These are phyloP conservation scores for Geotrichum aggregatum DNA, from an alignment of 1,139 yeast genomes.

Conservation along the genomic window DNA sequence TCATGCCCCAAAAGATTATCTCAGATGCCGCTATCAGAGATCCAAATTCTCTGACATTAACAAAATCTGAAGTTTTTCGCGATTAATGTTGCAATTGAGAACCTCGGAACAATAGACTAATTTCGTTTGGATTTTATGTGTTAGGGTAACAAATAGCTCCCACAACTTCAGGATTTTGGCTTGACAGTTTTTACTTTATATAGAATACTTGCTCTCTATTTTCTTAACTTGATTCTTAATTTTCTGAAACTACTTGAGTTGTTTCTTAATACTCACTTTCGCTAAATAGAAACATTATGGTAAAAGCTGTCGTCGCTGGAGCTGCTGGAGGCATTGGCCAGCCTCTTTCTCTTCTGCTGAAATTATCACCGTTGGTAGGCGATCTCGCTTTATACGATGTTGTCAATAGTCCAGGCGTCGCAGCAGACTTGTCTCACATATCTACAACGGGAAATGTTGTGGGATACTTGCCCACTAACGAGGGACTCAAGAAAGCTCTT, in stretches of 20 bases:
- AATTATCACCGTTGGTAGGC: constrained; percentile 54
- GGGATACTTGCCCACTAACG: constrained; percentile 62
- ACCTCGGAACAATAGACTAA: too few species aligned
- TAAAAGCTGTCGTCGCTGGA: constrained; percentile 42
- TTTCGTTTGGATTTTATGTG: too few species aligned
- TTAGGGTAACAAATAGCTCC: too few species aligned
- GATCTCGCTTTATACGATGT: constrained; percentile 83
- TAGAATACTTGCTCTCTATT: too few species aligned
- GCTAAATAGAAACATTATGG: constrained; percentile 28
- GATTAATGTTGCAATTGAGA: too few species aligned
- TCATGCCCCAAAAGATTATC: too few species aligned
- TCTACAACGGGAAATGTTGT: constrained; percentile 72
- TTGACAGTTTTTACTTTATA: too few species aligned
- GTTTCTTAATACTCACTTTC: background rate
- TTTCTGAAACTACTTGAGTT: too few species aligned
- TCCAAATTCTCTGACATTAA: too few species aligned
- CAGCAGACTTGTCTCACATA: constrained; percentile 85
- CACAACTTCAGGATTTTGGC: too few species aligned
- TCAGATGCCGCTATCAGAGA: too few species aligned
- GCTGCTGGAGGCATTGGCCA: constrained; percentile 71
- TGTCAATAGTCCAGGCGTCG: constrained; percentile 87
- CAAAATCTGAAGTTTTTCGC: too few species aligned
- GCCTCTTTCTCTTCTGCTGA: constrained; percentile 80
- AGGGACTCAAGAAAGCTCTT: constrained; percentile 56
- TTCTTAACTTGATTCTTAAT: background rate